Base-by-base conservation (phyloP, 1,284 basidiomycete genomes). In the Mycena sp. region DNA sequence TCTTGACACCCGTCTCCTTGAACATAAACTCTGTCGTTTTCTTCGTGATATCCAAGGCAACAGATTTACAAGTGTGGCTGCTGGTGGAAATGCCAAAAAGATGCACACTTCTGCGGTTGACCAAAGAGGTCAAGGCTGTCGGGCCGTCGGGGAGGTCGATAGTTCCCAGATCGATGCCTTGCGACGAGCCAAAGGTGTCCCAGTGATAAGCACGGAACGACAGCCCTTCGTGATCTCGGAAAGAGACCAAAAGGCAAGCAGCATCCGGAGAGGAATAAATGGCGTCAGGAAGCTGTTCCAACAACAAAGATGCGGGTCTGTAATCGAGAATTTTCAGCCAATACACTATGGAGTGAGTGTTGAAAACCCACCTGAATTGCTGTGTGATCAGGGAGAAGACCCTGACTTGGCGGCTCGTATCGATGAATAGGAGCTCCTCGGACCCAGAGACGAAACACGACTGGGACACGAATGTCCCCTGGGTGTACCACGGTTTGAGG, bases 11-110 rank as follows among this genome's bases (percentile, higher is more conserved):
- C 48, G 68, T 74, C 58, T 81, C 80, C 63, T 79, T 79, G 75
- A 89, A 87, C 41, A 76, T 79, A 61, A 85, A 87, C 48, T 87
- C 83, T 0, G 86, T 87, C 5, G 78, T 71, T 64, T 81, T 85
- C 55, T 80, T 80, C 6, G 84, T 85, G 70, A 89, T 87, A 40
- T 83, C 77, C 45, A 89, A 66, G 0, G 74, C 77, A 9, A 81
- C 45, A 0, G 87, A 88, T 7, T 64, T 68, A 38, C 81, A 81
- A 6, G 56, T 51, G 2, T 71, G 71, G 0, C 66, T 43, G 1
- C 70, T 49, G 4, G 72, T 58, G 53, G 83, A 78, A 1, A 87
- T 70, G 10, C 68, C 64, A 5, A 87, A 23, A 3, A 86, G 50
- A 67, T 87, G 80, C 4, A 83, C 77, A 17, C 73, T 76, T 14